phyloP scores from a whole-genome alignment of 495 filamentous ascomycete genomes.

The Penicillium simplicissimum region DNA sequence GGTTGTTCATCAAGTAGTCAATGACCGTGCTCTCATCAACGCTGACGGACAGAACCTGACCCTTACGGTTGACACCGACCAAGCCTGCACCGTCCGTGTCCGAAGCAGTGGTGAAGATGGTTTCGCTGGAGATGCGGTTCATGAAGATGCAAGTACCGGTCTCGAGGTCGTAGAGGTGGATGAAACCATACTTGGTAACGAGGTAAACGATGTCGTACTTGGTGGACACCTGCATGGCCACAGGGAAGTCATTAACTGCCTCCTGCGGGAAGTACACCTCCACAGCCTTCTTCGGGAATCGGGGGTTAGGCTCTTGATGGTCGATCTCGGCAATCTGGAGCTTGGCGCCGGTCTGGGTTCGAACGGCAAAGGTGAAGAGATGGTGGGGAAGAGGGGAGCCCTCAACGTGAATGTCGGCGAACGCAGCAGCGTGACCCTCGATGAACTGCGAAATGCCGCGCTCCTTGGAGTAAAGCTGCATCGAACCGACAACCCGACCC shows the following conservation, averaged over 20 bases:
- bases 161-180: conserved; percentile 97
- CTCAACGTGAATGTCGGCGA: conserved; percentile 85
- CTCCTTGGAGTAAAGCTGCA: conserved; percentile 96
- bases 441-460: conserved; percentile 97
- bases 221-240: conserved; percentile 94
- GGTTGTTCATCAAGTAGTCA: conserved; percentile 91
- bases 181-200: conserved; percentile 98
- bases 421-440: conserved; percentile 95
- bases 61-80: conserved; percentile 95
- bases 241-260: conserved; percentile 94
- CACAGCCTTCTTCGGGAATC: conserved; percentile 90
- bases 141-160: conserved; percentile 98
- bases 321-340: conserved; percentile 98
- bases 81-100: conserved; percentile 85
- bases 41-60: conserved; percentile 90
- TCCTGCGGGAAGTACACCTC: conserved; percentile 97
- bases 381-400: conserved; percentile 88
- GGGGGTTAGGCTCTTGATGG: conserved; percentile 80
- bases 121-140: conserved; percentile 99
- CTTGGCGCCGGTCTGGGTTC: conserved; percentile 84
- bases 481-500: conserved; percentile 89
- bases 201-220: conserved; percentile 96
- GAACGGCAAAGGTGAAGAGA: conserved; percentile 94
- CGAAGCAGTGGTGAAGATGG: conserved; percentile 89
- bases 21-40: conserved; percentile 90